These are phyloP conservation scores for Bocquillonia castaneifolia DNA, from an alignment of 441 rosid genomes.

Conservation along the genomic window DNA sequence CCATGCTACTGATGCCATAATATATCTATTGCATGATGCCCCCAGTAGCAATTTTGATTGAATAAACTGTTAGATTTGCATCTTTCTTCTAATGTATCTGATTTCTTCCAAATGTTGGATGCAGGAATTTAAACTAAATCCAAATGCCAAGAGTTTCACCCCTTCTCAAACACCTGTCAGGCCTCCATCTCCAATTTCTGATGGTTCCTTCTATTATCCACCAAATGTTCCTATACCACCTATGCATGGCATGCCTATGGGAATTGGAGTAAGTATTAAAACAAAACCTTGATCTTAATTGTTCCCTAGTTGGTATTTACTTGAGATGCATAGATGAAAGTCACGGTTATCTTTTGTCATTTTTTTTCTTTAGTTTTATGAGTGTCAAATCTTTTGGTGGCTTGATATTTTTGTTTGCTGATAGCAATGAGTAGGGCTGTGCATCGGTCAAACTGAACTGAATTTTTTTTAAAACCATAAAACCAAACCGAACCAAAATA, in stretches of 20 bases:
- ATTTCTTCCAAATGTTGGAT: conserved; percentile 15
- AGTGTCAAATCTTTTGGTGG: neutral
- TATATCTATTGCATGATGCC: neutral
- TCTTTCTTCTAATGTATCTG: conserved; percentile 10
- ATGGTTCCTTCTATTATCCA: conserved; percentile 64
- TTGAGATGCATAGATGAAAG: neutral
- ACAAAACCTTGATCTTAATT: neutral
- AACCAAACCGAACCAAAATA: no score
- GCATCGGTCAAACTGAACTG: no score
- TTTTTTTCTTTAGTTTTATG: no score
- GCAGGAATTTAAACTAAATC: conserved; percentile 94
- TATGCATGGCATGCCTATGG: conserved; percentile 72
- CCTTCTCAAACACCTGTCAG: conserved; percentile 58
- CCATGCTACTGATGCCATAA: neutral
- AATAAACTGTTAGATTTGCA: neutral
- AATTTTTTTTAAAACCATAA: no score
- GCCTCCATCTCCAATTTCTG: conserved; percentile 64
- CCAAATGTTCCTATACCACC: conserved; percentile 48
- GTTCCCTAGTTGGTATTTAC: neutral
- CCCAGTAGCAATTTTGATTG: neutral
- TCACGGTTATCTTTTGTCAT: neutral
- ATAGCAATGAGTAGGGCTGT: no score
- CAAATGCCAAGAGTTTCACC: conserved; percentile 82
- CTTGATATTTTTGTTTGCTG: no score
- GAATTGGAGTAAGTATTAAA: conserved; percentile 58